Percentiles rank a stretch among this genome's conserved stretches.
These are phyloP conservation scores for Meredithiella fracta DNA, from an alignment of 2,329 filamentous ascomycete genomes.

Conservation along the genomic window DNA sequence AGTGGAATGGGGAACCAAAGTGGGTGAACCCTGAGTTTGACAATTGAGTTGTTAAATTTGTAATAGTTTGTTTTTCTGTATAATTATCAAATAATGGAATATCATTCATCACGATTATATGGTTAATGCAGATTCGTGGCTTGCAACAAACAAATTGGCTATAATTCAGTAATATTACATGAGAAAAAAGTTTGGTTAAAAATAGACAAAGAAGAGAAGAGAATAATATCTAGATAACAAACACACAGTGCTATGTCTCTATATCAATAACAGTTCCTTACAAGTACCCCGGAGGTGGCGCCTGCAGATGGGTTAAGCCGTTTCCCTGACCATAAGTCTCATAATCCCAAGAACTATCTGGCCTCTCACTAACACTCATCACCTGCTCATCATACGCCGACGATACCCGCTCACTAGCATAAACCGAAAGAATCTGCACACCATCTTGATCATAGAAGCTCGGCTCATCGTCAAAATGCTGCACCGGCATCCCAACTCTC, in stretches of 20 bases:
- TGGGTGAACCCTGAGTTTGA: conserved; percentile 32
- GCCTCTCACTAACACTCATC: not conserved
- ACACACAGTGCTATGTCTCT: not conserved
- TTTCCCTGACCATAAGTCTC: not conserved
- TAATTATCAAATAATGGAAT: not conserved
- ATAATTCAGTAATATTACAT: conserved; percentile 4
- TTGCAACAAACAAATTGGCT: not conserved
- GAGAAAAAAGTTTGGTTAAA: conserved; percentile 1
- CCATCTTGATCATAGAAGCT: conserved; percentile 2
- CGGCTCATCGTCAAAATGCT: not conserved
- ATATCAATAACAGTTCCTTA: not conserved
- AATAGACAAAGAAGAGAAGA: conserved; percentile 10
- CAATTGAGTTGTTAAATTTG: not conserved
- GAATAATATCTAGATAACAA: not conserved
- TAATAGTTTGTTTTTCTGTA: not conserved
- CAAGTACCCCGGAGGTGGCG: conserved; percentile 3
- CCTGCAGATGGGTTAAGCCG: not conserved
- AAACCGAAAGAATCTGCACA: conserved; percentile 7
- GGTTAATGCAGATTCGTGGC: not conserved
- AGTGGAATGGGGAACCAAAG: conserved; percentile 22
- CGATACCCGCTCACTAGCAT: not conserved
- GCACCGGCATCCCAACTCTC: not conserved
- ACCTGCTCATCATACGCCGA: conserved; percentile 5
- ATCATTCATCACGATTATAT: not conserved
- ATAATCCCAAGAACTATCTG: conserved; percentile 11